Percentiles rank a stretch among this genome's conserved stretches.
Conservation (phyloP, 306 rosid genomes). For the Quercus variabilis region DNA sequence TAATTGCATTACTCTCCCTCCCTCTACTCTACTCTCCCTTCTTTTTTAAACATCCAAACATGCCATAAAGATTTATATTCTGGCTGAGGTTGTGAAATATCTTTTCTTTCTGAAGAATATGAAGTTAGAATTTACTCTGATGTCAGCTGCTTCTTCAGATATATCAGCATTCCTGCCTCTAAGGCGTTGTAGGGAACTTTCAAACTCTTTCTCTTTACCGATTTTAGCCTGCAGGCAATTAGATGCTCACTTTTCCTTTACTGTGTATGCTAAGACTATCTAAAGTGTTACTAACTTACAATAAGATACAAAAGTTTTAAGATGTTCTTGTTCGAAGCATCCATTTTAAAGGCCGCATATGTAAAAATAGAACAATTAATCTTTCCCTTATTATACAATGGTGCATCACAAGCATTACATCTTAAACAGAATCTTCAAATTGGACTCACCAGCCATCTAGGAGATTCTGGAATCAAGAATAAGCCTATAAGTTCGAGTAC, state of each 20-base stretch:
- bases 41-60: too few relatives aligned
- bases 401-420: background rate
- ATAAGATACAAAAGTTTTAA: background rate
- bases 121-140: slow-evolving; percentile 39
- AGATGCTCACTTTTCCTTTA: background rate
- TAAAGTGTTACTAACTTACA: background rate
- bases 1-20: too few relatives aligned
- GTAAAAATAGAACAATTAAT: background rate
- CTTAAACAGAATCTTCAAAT: background rate
- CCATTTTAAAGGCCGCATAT: background rate
- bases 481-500: slow-evolving; percentile 58
- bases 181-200: slow-evolving; percentile 61
- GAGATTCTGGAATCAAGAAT: slow-evolving; percentile 81
- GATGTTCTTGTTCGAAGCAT: background rate
- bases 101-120: background rate
- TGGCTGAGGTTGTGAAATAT: background rate
- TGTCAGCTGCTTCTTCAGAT: slow-evolving; percentile 69
- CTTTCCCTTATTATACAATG: background rate
- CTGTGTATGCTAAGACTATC: background rate
- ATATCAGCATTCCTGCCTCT: slow-evolving; percentile 57
- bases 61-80: slow-evolving; percentile 3
- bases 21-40: too few relatives aligned
- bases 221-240: slow-evolving; percentile 57
- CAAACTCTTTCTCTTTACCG: slow-evolving; percentile 45
- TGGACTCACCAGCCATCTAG: slow-evolving; percentile 85